Conservation (phyloP, 2,329 filamentous ascomycete genomes). For the Ustulina deusta region DNA sequence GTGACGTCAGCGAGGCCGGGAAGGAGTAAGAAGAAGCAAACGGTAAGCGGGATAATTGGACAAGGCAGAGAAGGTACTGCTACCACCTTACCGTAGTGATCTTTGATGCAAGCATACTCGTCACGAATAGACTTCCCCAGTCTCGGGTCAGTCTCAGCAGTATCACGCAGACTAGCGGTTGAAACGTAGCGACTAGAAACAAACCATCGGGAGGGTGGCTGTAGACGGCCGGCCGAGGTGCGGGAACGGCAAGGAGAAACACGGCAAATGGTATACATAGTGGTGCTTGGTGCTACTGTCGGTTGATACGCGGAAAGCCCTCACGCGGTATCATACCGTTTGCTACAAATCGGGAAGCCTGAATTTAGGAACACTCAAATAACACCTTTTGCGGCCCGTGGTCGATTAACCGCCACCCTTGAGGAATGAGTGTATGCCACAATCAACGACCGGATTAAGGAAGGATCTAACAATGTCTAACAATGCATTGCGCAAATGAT, state of each 20-base stretch:
- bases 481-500: not conserved
- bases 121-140: constrained; percentile 59
- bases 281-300: not conserved
- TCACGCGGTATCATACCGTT: not conserved
- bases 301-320: constrained; percentile 13
- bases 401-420: not conserved
- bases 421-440: not conserved
- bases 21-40: constrained; percentile 10
- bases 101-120: constrained; percentile 60
- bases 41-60: not conserved
- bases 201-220: constrained; percentile 14
- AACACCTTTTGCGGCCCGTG: not conserved
- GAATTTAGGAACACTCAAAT: not conserved
- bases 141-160: constrained; percentile 53
- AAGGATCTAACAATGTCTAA: too few relatives aligned
- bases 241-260: not conserved
- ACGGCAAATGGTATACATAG: constrained; percentile 30
- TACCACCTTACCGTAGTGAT: constrained; percentile 57
- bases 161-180: constrained; percentile 29
- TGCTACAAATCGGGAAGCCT: not conserved
- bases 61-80: not conserved
- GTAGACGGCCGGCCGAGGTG: constrained; percentile 7
- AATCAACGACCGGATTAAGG: not conserved
- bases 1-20: constrained; percentile 2
- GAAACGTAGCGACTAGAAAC: constrained; percentile 21